A percentile compares a stretch with the other conserved stretches of the same genome.
Evolutionary conservation across 306 rosid genomes (phyloP).

Genomic region (Castanea mollissima): DNA sequence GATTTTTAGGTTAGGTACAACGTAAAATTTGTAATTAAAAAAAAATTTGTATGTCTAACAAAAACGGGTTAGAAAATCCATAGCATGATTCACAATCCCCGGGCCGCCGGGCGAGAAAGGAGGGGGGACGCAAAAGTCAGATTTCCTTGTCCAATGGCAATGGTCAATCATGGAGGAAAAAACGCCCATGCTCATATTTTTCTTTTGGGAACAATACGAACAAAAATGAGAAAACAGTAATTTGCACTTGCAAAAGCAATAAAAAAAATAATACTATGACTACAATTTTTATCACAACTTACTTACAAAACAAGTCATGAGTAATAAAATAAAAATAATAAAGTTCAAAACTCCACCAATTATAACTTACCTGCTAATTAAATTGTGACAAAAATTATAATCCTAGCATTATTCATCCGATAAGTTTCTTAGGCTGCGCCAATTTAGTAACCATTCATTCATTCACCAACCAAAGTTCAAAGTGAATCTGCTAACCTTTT

Average conservation of each 20-base stretch:
- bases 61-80: too few species aligned
- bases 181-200: not conserved
- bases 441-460: not conserved
- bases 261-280: too few species aligned
- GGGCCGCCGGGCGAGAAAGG: too few species aligned
- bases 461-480: not conserved
- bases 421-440: not conserved
- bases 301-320: fast-evolving
- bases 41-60: too few species aligned
- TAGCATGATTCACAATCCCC: too few species aligned
- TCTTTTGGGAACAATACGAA: not conserved
- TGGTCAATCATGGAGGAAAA: not conserved
- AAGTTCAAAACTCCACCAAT: fast-evolving
- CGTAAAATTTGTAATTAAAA: too few species aligned
- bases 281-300: fast-evolving
- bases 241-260: not conserved
- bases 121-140: not conserved
- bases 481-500: too few species aligned
- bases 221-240: not conserved
- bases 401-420: too few species aligned
- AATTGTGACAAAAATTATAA: too few species aligned
- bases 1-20: too few species aligned
- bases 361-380: fast-evolving
- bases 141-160: not conserved
- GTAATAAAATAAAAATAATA: fast-evolving